These are phyloP conservation scores for Pseudocercospora fijiensis DNA, from an alignment of 2,329 filamentous ascomycete genomes.

Conservation along the genomic window DNA sequence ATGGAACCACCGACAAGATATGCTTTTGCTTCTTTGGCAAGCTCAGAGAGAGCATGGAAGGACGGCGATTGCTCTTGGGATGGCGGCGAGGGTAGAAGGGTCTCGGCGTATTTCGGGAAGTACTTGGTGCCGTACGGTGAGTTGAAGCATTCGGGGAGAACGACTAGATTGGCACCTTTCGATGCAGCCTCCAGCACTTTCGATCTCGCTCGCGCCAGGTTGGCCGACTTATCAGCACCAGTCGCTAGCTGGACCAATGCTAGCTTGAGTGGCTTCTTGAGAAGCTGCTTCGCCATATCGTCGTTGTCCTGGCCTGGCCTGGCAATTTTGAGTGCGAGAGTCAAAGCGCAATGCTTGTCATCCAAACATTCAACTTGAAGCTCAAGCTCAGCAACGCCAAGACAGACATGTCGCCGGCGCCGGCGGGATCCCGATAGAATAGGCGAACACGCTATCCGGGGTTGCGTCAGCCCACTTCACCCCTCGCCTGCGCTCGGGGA, in stretches of 20 bases:
- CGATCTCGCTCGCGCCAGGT: slow-evolving; percentile 75
- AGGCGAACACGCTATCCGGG: too few species aligned
- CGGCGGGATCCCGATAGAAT: not conserved
- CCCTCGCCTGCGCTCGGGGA: too few species aligned
- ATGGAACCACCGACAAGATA: slow-evolving; percentile 92
- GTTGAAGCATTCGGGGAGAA: slow-evolving; percentile 98
- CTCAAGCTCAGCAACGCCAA: not conserved
- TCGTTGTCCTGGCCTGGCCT: not conserved
- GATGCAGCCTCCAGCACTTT: slow-evolving; percentile 80
- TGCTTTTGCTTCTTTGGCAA: slow-evolving; percentile 74
- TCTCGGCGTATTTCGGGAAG: slow-evolving; percentile 91
- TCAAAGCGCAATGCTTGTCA: not conserved
- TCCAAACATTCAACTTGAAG: too few species aligned
- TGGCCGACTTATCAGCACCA: slow-evolving; percentile 73
- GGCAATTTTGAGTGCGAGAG: not conserved
- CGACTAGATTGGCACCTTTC: slow-evolving; percentile 77
- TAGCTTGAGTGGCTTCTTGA: slow-evolving; percentile 76
- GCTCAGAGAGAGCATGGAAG: slow-evolving; percentile 76
- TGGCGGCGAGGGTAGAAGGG: slow-evolving; percentile 75
- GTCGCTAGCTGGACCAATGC: slow-evolving; percentile 79
- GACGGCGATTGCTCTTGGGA: slow-evolving; percentile 69
- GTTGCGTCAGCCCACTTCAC: too few species aligned
- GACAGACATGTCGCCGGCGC: not conserved
- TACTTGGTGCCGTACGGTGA: slow-evolving; percentile 89
- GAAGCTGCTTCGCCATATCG: slow-evolving; percentile 53